These are phyloP conservation scores for Hypoxylon sp. DNA, from an alignment of 2,329 filamentous ascomycete species.

Conservation along the genomic window DNA sequence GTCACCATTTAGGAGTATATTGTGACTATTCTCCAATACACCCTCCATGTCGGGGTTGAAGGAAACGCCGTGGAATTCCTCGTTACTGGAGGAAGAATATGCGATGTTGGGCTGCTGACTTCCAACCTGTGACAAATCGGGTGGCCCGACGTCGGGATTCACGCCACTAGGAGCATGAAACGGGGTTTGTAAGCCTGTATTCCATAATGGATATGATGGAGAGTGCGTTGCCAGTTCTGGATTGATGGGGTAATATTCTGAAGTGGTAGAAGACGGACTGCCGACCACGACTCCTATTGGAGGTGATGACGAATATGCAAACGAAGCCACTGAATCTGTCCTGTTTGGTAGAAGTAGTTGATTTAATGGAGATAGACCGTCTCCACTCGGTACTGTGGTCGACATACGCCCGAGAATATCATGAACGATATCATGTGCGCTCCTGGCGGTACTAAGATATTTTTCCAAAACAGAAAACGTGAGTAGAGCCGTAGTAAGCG, in stretches of 20 bases:
- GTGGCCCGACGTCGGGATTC: neutral
- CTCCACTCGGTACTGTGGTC: neutral
- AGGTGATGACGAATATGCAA: neutral
- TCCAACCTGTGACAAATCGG: constrained; percentile 1
- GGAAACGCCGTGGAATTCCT: neutral
- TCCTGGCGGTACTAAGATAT: constrained; percentile 7
- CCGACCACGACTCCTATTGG: constrained; percentile 1
- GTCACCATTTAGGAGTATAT: neutral
- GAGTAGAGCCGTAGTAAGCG: neutral
- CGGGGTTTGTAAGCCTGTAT: neutral
- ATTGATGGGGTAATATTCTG: constrained; percentile 2
- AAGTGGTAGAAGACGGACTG: constrained; percentile 1
- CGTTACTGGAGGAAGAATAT: constrained; percentile 2
- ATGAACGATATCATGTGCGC: neutral
- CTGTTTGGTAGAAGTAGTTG: neutral
- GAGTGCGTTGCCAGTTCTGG: neutral
- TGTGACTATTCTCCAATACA: neutral
- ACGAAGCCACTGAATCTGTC: neutral
- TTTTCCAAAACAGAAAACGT: constrained; percentile 3
- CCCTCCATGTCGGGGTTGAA: constrained; percentile 6
- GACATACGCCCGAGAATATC: constrained; percentile 2
- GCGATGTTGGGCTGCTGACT: neutral
- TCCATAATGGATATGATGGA: neutral
- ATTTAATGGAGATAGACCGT: neutral
- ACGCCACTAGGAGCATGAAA: neutral